A percentile compares a stretch with the other conserved stretches of the same genome.
Evolutionary conservation across 208 protist species (phyloP).

Genomic region (Sergeia podlipaevii): DNA sequence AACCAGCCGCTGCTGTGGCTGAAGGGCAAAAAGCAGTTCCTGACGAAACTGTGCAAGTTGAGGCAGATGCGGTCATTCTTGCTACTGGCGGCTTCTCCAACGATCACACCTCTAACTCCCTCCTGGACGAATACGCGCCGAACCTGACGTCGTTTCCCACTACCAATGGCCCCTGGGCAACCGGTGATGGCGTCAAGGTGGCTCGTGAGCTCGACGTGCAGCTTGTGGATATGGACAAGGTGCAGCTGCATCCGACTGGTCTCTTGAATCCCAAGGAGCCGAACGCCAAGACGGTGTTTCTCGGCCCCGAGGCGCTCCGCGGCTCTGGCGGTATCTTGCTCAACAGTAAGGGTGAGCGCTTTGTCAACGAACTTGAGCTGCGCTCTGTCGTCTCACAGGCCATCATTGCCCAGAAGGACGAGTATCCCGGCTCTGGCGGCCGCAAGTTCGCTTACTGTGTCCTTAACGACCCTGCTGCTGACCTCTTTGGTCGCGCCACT

Average conservation of each 20-base stretch:
- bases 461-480: conserved; percentile 65
- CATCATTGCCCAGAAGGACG: conserved; percentile 79
- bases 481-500: conserved; percentile 69
- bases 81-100: conserved; percentile 90
- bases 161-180: conserved; percentile 87
- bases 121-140: conserved; percentile 80
- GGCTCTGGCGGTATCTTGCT: conserved; percentile 93
- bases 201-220: conserved; percentile 57
- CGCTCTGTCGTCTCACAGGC: conserved; percentile 91
- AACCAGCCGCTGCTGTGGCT: conserved; percentile 34
- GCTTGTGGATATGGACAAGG: conserved; percentile 92
- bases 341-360: conserved; percentile 89
- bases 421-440: conserved; percentile 51
- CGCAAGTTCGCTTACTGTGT: conserved; percentile 78
- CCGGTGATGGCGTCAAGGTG: conserved; percentile 80
- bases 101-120: conserved; percentile 43
- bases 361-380: conserved; percentile 94
- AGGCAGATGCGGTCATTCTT: conserved; percentile 84
- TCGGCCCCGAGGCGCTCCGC: conserved; percentile 95
- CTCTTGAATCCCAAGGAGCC: conserved; percentile 93
- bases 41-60: conserved; percentile 26
- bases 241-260: conserved; percentile 96
- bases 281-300: conserved; percentile 79
- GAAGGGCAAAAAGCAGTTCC: conserved; percentile 47
- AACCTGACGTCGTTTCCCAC: conserved; percentile 72